Percentiles rank a stretch among this genome's conserved stretches.
Conservation (phyloP, 495 filamentous ascomycete species). For the Xylaria acuta region DNA sequence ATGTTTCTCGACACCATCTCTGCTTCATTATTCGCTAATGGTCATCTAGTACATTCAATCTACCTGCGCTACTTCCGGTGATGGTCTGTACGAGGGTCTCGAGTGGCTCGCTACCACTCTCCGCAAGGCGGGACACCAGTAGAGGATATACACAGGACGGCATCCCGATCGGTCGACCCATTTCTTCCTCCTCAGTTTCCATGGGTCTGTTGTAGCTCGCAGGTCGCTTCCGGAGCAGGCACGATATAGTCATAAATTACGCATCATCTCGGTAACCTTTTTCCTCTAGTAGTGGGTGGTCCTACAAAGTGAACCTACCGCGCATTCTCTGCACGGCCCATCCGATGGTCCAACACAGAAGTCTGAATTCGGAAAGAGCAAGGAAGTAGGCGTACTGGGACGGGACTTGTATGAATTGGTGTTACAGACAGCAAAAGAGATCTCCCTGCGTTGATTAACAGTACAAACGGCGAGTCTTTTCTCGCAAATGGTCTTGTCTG, state of each 20-base stretch:
- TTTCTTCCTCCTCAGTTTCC: constrained; percentile 41
- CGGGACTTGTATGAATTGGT: constrained; percentile 59
- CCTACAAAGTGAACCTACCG: constrained; percentile 44
- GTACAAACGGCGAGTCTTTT: constrained; percentile 24
- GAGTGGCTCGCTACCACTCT: constrained; percentile 98
- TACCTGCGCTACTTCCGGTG: constrained; percentile 97
- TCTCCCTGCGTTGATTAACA: constrained; percentile 38
- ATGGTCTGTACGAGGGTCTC: constrained; percentile 99
- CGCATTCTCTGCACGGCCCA: constrained; percentile 19
- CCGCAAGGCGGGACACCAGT: constrained; percentile 87
- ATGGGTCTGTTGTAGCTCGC: constrained; percentile 57
- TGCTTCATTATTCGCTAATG: constrained; percentile 32
- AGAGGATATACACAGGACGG: constrained; percentile 46
- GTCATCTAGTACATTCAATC: constrained; percentile 93
- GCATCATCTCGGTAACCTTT: constrained; percentile 41
- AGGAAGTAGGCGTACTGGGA: constrained; percentile 52
- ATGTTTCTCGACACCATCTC: constrained; percentile 52
- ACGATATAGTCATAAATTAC: constrained; percentile 53
- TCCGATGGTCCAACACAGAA: constrained; percentile 28
- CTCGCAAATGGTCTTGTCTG: constrained; percentile 32
- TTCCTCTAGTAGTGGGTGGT: constrained; percentile 45
- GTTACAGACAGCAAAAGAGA: constrained; percentile 44
- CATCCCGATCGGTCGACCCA: constrained; percentile 35
- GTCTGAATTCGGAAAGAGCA: constrained; percentile 53
- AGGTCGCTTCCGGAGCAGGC: constrained; percentile 51